Percentiles rank a stretch among this genome's conserved stretches.
These are phyloP conservation scores for Tetrapyrgos nigripes DNA, from an alignment of 1,284 basidiomycete genomes.

Conservation along the genomic window DNA sequence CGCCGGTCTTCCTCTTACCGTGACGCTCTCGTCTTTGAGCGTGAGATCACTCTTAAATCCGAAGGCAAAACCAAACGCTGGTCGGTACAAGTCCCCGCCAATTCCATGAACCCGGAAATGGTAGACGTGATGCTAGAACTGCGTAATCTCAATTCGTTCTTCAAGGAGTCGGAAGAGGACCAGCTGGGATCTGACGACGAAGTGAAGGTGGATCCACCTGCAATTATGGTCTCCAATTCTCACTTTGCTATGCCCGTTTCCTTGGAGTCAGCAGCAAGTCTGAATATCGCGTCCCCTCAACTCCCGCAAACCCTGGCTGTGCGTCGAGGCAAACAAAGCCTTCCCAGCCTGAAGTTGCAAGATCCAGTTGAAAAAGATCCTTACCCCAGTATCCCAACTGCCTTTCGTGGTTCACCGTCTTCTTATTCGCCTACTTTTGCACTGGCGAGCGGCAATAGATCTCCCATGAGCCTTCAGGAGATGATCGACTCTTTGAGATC, in stretches of 20 bases:
- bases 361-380: slow-evolving; percentile 27
- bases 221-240: slow-evolving; percentile 61
- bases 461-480: slow-evolving; percentile 51
- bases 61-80: slow-evolving; percentile 36
- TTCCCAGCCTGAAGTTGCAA: slow-evolving; percentile 44
- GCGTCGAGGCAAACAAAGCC: slow-evolving; percentile 56
- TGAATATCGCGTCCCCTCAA: not conserved
- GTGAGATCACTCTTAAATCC: slow-evolving; percentile 36
- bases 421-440: slow-evolving; percentile 50
- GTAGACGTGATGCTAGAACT: slow-evolving; percentile 48
- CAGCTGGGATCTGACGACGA: slow-evolving; percentile 25
- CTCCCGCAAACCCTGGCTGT: slow-evolving; percentile 43
- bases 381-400: slow-evolving; percentile 68
- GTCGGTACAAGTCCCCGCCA: slow-evolving; percentile 43
- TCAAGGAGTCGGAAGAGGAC: slow-evolving; percentile 36
- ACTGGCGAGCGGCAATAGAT: slow-evolving; percentile 27
- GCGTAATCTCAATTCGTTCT: slow-evolving; percentile 44
- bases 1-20: slow-evolving; percentile 23
- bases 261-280: slow-evolving; percentile 37
- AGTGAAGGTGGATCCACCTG: slow-evolving; percentile 39
- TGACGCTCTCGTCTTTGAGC: slow-evolving; percentile 42
- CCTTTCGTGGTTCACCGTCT: slow-evolving; percentile 63
- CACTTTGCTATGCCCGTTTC: slow-evolving; percentile 52
- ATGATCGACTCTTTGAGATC: slow-evolving; percentile 60
- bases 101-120: slow-evolving; percentile 45